Evolutionary conservation across 2,329 filamentous ascomycete species (phyloP), one percentile per base, ranked within the genome.

Genomic region (Fusarium sororula): DNA sequence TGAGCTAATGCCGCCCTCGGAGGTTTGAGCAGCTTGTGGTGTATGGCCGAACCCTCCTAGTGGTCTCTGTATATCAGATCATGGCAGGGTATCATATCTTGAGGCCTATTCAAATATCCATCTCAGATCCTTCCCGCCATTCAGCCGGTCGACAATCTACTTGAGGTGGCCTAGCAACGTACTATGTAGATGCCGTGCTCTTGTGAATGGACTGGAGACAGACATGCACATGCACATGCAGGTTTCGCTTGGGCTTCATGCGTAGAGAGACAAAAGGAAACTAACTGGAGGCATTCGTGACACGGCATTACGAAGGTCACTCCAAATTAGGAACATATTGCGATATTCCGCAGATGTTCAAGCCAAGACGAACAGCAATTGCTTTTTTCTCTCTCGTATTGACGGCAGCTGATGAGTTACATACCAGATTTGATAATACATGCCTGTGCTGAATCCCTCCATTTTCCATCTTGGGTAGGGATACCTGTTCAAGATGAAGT

Each of bases 121-220:
- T 70, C 45, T 58, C 48, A 73, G 66, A 73, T 73, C 56, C 26
- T 28, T 73, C 65, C 50, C 41, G 57, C 47, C 51, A 17, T 56
- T 18, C 39, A 59, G n/a, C 38, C 53, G 24, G n/a, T 32, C 53
- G 22, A 63, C 35, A 41, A 39, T 45, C 42, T 48, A 35, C 30
- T n/a, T n/a, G 30, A 37, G 48, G 48, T 20, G 30, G 64, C 20
- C 32, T 54, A 28, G 20, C 48, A 51, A 35, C 22, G 22, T 51
- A 18, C 11, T 44, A 45, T 45, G 42, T 45, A 45, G 24, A 45
- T 38, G 32, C 55, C n/a, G 42, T 45, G 51, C 26, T 44, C 35
- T 66, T 39, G n/a, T 24, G 28, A n/a, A 44, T 44, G 47, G 38
- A 26, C 28, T 45, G 39, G 18, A 42, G 22, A 44, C 26, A 55